phyloP scores from a whole-genome alignment of 441 rosid genomes.

The Arabidopsis hybrid region DNA sequence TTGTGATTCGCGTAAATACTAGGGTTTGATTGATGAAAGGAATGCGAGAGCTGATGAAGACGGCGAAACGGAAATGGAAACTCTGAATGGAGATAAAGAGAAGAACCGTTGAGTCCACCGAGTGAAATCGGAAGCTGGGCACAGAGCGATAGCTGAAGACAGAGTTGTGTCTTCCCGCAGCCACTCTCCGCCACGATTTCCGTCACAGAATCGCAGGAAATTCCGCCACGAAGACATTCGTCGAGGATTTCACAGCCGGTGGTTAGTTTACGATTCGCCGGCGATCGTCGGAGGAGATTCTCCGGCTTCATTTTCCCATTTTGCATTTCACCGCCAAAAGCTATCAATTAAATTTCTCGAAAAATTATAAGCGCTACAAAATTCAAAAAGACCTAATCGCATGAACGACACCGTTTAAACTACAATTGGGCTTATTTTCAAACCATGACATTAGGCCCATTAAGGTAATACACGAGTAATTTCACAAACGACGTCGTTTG shows the following conservation, averaged over 20 bases:
- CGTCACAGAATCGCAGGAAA: constrained; percentile 75
- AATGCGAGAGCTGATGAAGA: constrained; percentile 64
- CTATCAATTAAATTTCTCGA: neutral
- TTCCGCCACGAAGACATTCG: constrained; percentile 67
- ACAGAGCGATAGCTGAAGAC: constrained; percentile 79
- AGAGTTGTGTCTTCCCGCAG: constrained; percentile 88
- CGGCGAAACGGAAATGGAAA: constrained; percentile 87
- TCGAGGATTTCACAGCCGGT: constrained; percentile 73
- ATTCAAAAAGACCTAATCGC: neutral
- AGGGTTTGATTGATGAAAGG: constrained; percentile 49
- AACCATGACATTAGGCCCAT: neutral
- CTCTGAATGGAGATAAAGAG: constrained; percentile 85
- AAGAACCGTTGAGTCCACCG: constrained; percentile 80
- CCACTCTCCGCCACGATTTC: constrained; percentile 89
- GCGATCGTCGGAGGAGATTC: constrained; percentile 42
- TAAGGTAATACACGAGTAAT: neutral
- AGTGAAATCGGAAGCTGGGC: constrained; percentile 78
- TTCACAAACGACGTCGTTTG: constrained; percentile 18
- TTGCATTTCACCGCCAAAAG: constrained; percentile 33
- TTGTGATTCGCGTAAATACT: constrained; percentile 15
- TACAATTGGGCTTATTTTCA: neutral
- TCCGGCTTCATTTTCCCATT: constrained; percentile 42
- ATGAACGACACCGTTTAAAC: neutral
- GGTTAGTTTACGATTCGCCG: constrained; percentile 56
- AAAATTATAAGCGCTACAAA: constrained; percentile 24